Conservation (phyloP, 805 yeast species). For the Schwanniomyces sp. region DNA sequence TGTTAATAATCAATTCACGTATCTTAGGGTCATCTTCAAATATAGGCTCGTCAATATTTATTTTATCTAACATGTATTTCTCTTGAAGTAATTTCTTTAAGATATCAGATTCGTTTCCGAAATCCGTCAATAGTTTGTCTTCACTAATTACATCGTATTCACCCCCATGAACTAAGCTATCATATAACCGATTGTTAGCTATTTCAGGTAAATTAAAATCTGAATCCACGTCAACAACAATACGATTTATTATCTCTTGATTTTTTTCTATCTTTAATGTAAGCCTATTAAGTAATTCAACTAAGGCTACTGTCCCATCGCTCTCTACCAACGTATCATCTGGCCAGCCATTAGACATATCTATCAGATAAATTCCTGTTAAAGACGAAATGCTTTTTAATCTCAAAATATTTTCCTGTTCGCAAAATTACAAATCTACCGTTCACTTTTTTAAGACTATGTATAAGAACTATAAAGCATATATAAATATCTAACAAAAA, state of each 20-base stretch:
- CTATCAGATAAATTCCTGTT: not conserved
- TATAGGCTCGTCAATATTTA: slow-evolving; percentile 7
- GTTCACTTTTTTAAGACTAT: not conserved
- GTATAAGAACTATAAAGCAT: slow-evolving; percentile 2
- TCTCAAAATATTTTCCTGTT: too few species aligned
- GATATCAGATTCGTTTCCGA: not conserved
- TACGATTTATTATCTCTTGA: slow-evolving; percentile 18
- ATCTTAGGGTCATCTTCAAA: slow-evolving; percentile 14
- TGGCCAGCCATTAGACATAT: not conserved
- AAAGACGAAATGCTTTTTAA: not conserved
- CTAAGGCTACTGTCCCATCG: slow-evolving; percentile 33
- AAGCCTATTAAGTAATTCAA: slow-evolving; percentile 21
- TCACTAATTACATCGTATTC: not conserved
- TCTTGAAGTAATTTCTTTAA: slow-evolving; percentile 18
- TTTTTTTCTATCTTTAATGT: slow-evolving; percentile 21
- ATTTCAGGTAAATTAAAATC: slow-evolving; percentile 9
- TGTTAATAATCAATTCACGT: slow-evolving; percentile 26
- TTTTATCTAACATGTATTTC: slow-evolving; percentile 25
- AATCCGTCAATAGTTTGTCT: not conserved
- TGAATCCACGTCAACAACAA: slow-evolving; percentile 22
- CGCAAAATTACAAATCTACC: not conserved
- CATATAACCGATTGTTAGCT: slow-evolving; percentile 4
- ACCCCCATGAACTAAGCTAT: not conserved
- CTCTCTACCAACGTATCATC: not conserved
- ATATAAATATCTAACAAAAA: slow-evolving; percentile 1